Evolutionary conservation across 208 protist genomes (phyloP), one percentile per base, ranked within the genome.

Genomic region (Trypanosoma melophagium): DNA sequence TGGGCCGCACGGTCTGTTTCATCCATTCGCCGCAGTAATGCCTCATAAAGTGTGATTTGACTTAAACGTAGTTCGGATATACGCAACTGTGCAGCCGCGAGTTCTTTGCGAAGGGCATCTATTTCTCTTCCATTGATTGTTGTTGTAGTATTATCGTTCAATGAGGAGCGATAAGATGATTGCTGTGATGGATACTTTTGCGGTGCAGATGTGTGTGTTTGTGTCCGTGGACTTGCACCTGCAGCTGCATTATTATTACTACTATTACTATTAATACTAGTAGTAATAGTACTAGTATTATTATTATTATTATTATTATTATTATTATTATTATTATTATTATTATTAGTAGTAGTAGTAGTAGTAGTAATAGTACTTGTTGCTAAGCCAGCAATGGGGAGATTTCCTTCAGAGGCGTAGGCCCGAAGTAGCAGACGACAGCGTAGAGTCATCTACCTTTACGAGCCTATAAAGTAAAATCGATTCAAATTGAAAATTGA

Each of bases 1-100:
- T 87, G 83, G 13, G 86, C 86, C 10, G 44, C 74, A 14, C 66
- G 49, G 68, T 93, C 84, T 12, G 74, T 73, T 51, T 77, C 71
- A 21, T 74, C 70, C 21, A 95, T 56, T 19, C 72, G 59, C 19
- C 76, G 57, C 22, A 95, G 66, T 42, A 88, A 50, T 14, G 66
- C 51, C 47, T 66, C 62, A 50, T 71, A 58, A 19, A 54, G 21
- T 10, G 66, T 49, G 3, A 73, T 2, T 54, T 80, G 65, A 10
- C 80, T 78, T 2, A 95, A 66, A 24, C 81, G 84, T 45, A 95
- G 47, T 42, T 75, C 69, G 1, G 69, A 56, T 50, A 75, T 65
- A 38, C 69, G 69, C 7, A 64, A 51, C 19, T 84, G 89, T 9
- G 79, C 76, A 1, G 79, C 62, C 4, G 85, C 61, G 13, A 95